phyloP scores from a whole-genome alignment of 2,329 filamentous ascomycete species.

The Ustulina deusta region DNA sequence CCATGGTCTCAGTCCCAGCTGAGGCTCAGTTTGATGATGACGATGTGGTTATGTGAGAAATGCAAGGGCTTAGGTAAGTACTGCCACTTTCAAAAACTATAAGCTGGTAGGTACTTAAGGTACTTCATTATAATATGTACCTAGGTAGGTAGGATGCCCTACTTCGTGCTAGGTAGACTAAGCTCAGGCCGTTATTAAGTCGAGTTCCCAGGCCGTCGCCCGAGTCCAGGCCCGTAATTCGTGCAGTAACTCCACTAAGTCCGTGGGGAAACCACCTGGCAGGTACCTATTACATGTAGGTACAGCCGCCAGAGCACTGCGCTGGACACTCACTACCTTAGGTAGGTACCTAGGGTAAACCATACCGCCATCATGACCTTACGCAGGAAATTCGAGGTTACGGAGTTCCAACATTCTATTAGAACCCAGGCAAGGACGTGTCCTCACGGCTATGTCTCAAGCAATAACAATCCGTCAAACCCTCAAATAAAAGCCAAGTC shows the following conservation, averaged over 20 bases:
- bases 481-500: not conserved
- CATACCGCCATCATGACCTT: not conserved
- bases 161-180: not conserved
- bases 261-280: conserved; percentile 10
- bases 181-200: not conserved
- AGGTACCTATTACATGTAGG: not conserved
- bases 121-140: too few species aligned
- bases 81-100: too few species aligned
- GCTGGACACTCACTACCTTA: too few species aligned
- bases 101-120: not conserved
- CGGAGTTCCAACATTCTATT: too few species aligned
- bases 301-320: too few species aligned
- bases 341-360: not conserved
- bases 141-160: not conserved
- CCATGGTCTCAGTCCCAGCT: conserved; percentile 25
- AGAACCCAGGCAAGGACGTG: too few species aligned
- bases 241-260: conserved; percentile 9
- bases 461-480: not conserved
- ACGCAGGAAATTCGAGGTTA: too few species aligned
- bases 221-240: not conserved
- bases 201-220: not conserved
- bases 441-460: not conserved
- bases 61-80: not conserved
- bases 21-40: conserved; percentile 17
- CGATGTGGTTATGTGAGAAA: conserved; percentile 7